A percentile compares a stretch with the other conserved stretches of the same genome.
Conservation (phyloP, 441 rosid genomes). For the Croton setiger region DNA sequence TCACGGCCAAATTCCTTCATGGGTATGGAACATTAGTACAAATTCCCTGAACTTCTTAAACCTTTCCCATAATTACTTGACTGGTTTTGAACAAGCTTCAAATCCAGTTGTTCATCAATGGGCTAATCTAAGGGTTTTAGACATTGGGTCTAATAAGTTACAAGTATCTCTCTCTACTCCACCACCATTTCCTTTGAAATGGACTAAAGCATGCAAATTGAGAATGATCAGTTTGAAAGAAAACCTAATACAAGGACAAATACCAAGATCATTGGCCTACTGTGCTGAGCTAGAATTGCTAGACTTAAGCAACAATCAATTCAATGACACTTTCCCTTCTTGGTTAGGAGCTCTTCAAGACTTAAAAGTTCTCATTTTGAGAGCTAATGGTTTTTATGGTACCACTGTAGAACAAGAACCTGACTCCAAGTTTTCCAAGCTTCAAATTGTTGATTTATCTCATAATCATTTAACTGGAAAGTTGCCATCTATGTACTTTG, state of each 20-base stretch:
- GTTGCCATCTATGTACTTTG: constrained; percentile 43
- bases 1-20: constrained; percentile 14
- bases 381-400: constrained; percentile 20
- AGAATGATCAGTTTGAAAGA: neutral
- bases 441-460: constrained; percentile 54
- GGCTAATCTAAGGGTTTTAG: neutral
- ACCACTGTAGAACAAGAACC: neutral
- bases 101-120: constrained; percentile 11
- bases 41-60: accelerated
- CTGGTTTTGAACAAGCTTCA: constrained; percentile 8
- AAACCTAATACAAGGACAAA: constrained; percentile 9
- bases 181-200: constrained; percentile 10
- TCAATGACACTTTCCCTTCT: constrained; percentile 27
- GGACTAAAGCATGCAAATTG: neutral
- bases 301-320: constrained; percentile 21
- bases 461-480: constrained; percentile 53
- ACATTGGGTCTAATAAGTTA: constrained; percentile 10
- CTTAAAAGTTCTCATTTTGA: constrained; percentile 21
- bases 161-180: constrained; percentile 25
- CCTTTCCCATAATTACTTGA: neutral
- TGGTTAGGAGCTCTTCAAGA: constrained; percentile 26
- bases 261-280: constrained; percentile 21
- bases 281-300: constrained; percentile 18
- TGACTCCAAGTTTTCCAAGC: constrained; percentile 24
- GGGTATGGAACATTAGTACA: constrained; percentile 9